phyloP scores from a whole-genome alignment of 1,139 yeast species.

The Eremothecium coryli region DNA sequence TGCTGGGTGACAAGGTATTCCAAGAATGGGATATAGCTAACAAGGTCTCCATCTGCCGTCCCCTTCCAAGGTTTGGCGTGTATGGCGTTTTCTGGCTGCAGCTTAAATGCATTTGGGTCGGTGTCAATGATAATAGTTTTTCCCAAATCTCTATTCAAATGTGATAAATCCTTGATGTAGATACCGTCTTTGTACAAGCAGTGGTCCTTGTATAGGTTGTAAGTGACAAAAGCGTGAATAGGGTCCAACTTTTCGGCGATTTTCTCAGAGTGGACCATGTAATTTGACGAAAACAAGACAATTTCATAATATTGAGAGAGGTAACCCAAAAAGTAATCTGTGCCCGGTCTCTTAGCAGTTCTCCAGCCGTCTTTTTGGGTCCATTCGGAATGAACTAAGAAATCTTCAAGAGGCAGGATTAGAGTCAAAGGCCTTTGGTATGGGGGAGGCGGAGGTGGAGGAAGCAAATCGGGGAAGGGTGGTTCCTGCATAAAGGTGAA shows the following conservation, averaged over 20 bases:
- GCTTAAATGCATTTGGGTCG: slow-evolving; percentile 57
- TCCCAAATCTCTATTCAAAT: slow-evolving; percentile 81
- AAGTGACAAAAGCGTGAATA: slow-evolving; percentile 77
- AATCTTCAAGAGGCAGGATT: slow-evolving; percentile 81
- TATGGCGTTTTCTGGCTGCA: slow-evolving; percentile 91
- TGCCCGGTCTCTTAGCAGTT: slow-evolving; percentile 97
- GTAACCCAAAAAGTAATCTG: slow-evolving; percentile 91
- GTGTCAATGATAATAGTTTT: slow-evolving; percentile 77
- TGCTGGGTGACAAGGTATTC: slow-evolving; percentile 94
- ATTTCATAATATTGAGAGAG: slow-evolving; percentile 92
- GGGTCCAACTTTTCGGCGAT: slow-evolving; percentile 88
- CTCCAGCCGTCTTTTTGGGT: slow-evolving; percentile 91
- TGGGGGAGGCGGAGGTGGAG: slow-evolving; percentile 87
- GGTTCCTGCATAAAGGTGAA: slow-evolving; percentile 89
- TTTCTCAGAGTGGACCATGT: slow-evolving; percentile 78
- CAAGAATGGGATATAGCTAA: slow-evolving; percentile 79
- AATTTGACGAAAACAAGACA: slow-evolving; percentile 79
- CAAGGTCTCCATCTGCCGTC: slow-evolving; percentile 64
- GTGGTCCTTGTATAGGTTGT: slow-evolving; percentile 83
- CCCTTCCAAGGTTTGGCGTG: slow-evolving; percentile 85
- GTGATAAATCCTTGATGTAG: slow-evolving; percentile 73
- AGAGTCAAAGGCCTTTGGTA: slow-evolving; percentile 89
- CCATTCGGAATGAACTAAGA: slow-evolving; percentile 89
- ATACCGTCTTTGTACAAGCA: slow-evolving; percentile 78
- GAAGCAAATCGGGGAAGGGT: slow-evolving; percentile 81